A percentile compares a stretch with the other conserved stretches of the same genome.
Evolutionary conservation across 2,329 filamentous ascomycete species (phyloP).

Genomic region (Dactylellina leptospora): DNA sequence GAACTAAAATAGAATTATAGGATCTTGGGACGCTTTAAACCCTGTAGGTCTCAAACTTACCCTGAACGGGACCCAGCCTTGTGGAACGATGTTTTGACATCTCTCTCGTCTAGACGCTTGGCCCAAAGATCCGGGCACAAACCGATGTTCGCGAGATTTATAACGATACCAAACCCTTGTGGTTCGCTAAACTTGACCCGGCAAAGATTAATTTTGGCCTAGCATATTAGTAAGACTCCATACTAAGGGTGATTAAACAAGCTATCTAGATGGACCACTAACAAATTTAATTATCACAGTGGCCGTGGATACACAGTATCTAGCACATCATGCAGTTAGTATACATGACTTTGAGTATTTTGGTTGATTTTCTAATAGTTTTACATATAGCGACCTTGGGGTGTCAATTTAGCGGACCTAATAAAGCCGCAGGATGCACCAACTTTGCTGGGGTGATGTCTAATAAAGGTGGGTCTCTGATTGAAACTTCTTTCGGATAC

Average conservation of each 20-base stretch:
- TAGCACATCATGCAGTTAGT: neutral
- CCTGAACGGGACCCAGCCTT: no score
- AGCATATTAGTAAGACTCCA: slow-evolving; percentile 60
- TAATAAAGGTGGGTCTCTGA: slow-evolving; percentile 57
- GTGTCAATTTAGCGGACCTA: slow-evolving; percentile 56
- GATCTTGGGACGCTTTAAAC: neutral
- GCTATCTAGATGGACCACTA: no score
- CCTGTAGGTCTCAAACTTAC: neutral
- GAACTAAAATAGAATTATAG: no score
- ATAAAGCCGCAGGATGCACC: slow-evolving; percentile 58
- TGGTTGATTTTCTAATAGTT: slow-evolving; percentile 3
- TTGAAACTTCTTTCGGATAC: no score
- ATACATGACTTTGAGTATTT: no score
- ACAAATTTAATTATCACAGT: neutral
- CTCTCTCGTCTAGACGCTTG: slow-evolving; percentile 62
- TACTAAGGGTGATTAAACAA: neutral
- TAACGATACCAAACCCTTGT: slow-evolving; percentile 60
- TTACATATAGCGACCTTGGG: slow-evolving; percentile 15
- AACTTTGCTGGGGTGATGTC: slow-evolving; percentile 55
- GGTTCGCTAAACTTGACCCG: slow-evolving; percentile 61
- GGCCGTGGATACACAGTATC: slow-evolving; percentile 30
- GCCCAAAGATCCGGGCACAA: slow-evolving; percentile 64
- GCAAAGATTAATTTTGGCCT: slow-evolving; percentile 64
- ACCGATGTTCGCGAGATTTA: slow-evolving; percentile 62
- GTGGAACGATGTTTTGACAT: no score